These are phyloP conservation scores for Fusarium metavorans DNA, from an alignment of 2,329 filamentous ascomycete genomes.

Conservation along the genomic window DNA sequence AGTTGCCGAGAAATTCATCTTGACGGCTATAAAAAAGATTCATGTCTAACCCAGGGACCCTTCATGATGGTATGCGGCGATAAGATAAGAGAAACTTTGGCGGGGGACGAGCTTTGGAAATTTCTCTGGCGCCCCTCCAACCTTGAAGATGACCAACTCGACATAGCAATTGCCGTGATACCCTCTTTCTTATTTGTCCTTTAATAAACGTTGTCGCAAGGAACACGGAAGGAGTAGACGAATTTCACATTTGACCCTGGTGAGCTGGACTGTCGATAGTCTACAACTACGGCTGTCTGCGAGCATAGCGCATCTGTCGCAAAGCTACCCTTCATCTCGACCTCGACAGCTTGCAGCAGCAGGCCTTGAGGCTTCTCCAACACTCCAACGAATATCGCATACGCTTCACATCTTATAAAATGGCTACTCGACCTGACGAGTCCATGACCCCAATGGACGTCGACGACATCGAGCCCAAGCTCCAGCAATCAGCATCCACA, in stretches of 20 bases:
- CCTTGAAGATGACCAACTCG: neutral
- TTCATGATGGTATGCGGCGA: conserved; percentile 5
- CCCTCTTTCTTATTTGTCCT: neutral
- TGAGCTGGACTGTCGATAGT: neutral
- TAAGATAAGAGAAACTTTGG: conserved; percentile 42
- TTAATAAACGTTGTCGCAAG: neutral
- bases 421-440: conserved; percentile 26
- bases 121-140: conserved; percentile 34
- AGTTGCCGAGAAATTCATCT: neutral
- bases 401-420: neutral
- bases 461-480: conserved; percentile 35
- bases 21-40: neutral
- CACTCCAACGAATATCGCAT: neutral
- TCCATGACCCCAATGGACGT: conserved; percentile 36
- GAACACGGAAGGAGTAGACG: neutral
- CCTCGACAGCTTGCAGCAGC: neutral
- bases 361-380: neutral
- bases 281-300: neutral
- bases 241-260: neutral
- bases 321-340: conserved; percentile 14
- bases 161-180: neutral
- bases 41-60: neutral
- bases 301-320: conserved; percentile 12
- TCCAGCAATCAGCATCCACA: conserved; percentile 19
- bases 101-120: conserved; percentile 38